Evolutionary conservation across 345 rosid genomes (phyloP), one percentile per base, ranked within the genome.

Genomic region (Mercurialis annua): DNA sequence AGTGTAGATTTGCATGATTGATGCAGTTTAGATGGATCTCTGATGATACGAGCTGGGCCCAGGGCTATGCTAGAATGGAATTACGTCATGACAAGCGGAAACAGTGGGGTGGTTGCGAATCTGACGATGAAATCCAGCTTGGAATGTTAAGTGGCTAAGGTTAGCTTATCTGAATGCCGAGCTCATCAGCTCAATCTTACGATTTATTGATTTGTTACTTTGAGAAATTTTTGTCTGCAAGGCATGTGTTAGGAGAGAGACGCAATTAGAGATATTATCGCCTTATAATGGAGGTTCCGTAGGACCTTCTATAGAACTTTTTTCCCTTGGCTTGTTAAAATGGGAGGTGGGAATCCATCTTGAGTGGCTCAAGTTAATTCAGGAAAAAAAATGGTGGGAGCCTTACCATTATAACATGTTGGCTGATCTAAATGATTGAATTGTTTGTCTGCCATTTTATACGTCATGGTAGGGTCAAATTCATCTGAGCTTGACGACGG

Each of bases 391-490:
- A 76, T 82, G 80, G 77, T 71, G 81, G 81, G 85, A 79, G 62
- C 72, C 61, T 61, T 27, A 40, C 62, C 63, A 66, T 74, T 63
- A 59, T 72, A 47, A 65, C 57, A 59, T 62, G 49, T 62, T 68
- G 81, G 83, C 66, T 14, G 55, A 76, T 68, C 71, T 71, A 64
- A 77, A 80, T 81, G 73, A 85, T 74, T 77, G 81, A 77, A 61
- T 49, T 59, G 46, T 53, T 66, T 82, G 86, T 81, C 89, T 77
- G 86, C 86, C 85, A 78, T 77, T 75, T 69, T 21, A 21, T 67
- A 51, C 55, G 48, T 76, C 73, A 48, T 70, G 65, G 82, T 83
- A 74, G 82, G 81, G 81, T 57, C 80, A 62, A 58, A 65, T 58
- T 66, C 53, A 71, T 73, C 70, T 71, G 79, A 59, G 36, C 71